Percentiles rank a stretch among this genome's conserved stretches.
Evolutionary conservation across 768 basidiomycete genomes (phyloP).

Genomic region (Melanogaster broomeanus): DNA sequence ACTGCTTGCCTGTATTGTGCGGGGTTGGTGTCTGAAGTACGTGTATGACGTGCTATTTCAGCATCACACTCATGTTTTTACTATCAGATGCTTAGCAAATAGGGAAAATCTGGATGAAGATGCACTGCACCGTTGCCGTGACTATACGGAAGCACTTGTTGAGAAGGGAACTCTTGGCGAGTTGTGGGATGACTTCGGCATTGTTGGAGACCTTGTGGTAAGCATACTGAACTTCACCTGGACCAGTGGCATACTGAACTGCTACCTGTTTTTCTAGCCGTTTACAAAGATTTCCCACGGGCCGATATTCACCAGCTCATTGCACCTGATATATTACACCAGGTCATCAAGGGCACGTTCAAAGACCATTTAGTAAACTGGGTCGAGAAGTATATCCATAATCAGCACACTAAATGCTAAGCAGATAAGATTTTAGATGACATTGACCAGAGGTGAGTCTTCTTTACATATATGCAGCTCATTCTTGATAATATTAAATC

Average conservation of each 20-base stretch:
- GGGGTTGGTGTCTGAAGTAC: constrained; percentile 32
- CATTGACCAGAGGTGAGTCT: constrained; percentile 20
- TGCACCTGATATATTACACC: constrained; percentile 29
- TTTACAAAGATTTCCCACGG: constrained; percentile 32
- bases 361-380: constrained; percentile 37
- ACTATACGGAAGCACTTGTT: background rate
- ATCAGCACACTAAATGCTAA: background rate
- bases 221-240: too few species aligned
- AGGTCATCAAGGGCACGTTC: constrained; percentile 34
- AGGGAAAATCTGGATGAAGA: too few species aligned
- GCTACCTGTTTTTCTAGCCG: constrained; percentile 27
- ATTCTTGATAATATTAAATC: background rate
- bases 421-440: constrained; percentile 25
- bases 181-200: too few species aligned
- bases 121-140: too few species aligned
- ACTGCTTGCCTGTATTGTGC: too few species aligned
- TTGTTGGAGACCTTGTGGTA: too few species aligned
- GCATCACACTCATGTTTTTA: too few species aligned
- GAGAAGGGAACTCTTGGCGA: background rate
- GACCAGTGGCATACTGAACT: too few species aligned
- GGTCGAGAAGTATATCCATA: constrained; percentile 16
- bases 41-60: background rate
- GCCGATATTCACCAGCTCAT: constrained; percentile 35
- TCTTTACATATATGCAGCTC: too few species aligned
- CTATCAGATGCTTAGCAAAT: too few species aligned